These are phyloP conservation scores for Teratosphaeria viscida DNA, from an alignment of 2,329 filamentous ascomycete species.

Conservation along the genomic window DNA sequence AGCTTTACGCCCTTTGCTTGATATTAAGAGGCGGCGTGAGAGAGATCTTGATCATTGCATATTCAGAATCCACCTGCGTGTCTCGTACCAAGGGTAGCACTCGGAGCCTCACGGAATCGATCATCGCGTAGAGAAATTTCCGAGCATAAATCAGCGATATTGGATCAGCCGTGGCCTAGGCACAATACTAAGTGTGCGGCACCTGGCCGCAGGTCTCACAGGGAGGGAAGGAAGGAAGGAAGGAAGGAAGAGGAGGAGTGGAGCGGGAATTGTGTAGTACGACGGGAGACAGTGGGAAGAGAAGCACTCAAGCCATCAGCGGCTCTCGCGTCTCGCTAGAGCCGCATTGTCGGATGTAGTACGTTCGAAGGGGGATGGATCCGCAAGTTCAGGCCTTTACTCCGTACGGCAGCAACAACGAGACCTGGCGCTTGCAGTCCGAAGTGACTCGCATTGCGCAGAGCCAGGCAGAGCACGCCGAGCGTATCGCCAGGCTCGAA, in stretches of 20 bases:
- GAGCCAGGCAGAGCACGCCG: constrained; percentile 50
- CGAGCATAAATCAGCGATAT: background rate
- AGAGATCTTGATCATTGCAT: background rate
- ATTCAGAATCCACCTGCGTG: background rate
- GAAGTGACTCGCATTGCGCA: constrained; percentile 52
- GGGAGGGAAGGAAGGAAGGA: background rate
- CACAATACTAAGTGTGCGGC: background rate
- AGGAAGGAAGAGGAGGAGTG: background rate
- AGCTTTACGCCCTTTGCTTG: background rate
- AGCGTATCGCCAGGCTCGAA: constrained; percentile 51
- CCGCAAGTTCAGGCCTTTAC: constrained; percentile 52
- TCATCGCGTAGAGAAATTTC: background rate
- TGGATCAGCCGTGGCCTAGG: background rate
- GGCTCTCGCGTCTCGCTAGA: background rate
- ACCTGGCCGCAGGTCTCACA: background rate
- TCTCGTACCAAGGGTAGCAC: background rate
- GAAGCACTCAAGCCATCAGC: background rate
- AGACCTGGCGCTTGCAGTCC: constrained; percentile 54
- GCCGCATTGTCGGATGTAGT: background rate
- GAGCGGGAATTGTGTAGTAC: background rate
- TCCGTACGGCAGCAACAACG: constrained; percentile 42
- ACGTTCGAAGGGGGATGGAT: constrained; percentile 40
- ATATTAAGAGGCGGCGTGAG: background rate
- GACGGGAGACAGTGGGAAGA: background rate
- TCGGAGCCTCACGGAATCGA: background rate